These are phyloP conservation scores for Myrmaecium sp. DNA, from an alignment of 2,329 filamentous ascomycete genomes.

Conservation along the genomic window DNA sequence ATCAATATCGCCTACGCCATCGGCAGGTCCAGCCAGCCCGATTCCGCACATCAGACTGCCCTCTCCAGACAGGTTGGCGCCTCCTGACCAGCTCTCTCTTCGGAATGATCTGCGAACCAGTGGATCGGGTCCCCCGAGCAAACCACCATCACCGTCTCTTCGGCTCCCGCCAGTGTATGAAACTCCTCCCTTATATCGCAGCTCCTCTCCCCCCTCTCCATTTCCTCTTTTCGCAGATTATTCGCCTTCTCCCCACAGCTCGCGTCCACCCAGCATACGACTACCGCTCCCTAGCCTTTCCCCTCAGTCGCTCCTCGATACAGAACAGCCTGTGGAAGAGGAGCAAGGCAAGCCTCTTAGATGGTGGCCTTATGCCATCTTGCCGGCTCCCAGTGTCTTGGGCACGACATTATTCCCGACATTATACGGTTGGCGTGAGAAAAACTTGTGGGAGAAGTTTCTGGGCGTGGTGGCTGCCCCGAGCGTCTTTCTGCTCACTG, in stretches of 20 bases:
- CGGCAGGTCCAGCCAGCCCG: slow-evolving; percentile 12
- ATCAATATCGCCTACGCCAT: slow-evolving; percentile 22
- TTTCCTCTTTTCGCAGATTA: slow-evolving; percentile 53
- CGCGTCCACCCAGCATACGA: slow-evolving; percentile 37
- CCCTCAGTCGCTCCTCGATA: slow-evolving; percentile 30
- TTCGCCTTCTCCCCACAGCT: slow-evolving; percentile 21
- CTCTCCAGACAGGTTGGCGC: slow-evolving; percentile 16
- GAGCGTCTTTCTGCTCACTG: slow-evolving; percentile 74
- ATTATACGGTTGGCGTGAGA: slow-evolving; percentile 62
- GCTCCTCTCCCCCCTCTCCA: slow-evolving; percentile 41
- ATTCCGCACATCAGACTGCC: slow-evolving; percentile 10
- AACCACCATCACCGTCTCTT: no score
- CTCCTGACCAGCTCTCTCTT: slow-evolving; percentile 25
- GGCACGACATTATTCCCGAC: slow-evolving; percentile 72
- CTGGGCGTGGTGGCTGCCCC: slow-evolving; percentile 73
- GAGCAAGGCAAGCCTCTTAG: slow-evolving; percentile 29
- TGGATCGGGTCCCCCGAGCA: no score
- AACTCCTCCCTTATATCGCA: no score
- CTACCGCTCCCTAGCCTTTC: slow-evolving; percentile 36
- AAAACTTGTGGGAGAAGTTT: slow-evolving; percentile 69
- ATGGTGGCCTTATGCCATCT: slow-evolving; percentile 68
- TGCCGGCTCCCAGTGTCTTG: slow-evolving; percentile 58
- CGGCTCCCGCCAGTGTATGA: no score
- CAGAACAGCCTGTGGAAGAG: slow-evolving; percentile 29
- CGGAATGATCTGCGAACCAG: no score